Percentiles rank a stretch among this genome's conserved stretches.
phyloP scores from a whole-genome alignment of 306 rosid genomes.

The Malus fusca region DNA sequence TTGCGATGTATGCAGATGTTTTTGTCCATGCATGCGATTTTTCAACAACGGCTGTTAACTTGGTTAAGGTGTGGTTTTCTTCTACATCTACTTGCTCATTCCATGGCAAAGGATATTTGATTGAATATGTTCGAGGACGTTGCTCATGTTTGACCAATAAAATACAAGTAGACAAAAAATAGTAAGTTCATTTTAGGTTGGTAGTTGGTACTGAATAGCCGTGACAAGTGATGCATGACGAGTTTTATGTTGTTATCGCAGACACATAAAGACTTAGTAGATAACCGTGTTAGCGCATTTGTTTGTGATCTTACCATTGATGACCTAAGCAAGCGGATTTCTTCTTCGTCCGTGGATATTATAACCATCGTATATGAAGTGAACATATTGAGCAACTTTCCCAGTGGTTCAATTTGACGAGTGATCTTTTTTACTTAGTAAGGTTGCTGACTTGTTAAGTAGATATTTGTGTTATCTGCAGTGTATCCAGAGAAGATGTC shows the following conservation, averaged over 20 bases:
- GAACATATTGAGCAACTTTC: constrained; percentile 14
- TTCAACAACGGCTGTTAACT: constrained; percentile 80
- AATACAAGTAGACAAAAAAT: neutral
- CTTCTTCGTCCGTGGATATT: constrained; percentile 69
- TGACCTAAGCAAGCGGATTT: constrained; percentile 57
- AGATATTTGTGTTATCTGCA: constrained; percentile 95
- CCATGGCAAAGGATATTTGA: neutral
- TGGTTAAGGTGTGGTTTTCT: constrained; percentile 61
- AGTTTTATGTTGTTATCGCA: constrained; percentile 26
- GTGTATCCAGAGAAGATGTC: constrained; percentile 94
- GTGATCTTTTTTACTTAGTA: constrained; percentile 9
- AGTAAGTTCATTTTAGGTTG: neutral
- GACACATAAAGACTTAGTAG: constrained; percentile 72
- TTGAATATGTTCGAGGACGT: neutral
- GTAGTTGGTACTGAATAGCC: neutral
- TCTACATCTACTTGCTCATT: constrained; percentile 5
- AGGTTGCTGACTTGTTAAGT: constrained; percentile 71
- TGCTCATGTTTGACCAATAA: neutral
- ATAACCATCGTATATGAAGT: constrained; percentile 72
- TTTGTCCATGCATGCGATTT: constrained; percentile 90
- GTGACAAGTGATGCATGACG: constrained; percentile 1
- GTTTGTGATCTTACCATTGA: constrained; percentile 85
- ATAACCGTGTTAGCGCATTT: constrained; percentile 60
- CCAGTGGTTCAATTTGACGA: constrained; percentile 11
- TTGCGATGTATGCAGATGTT: constrained; percentile 56